These are phyloP conservation scores for Aspergillus diversus DNA, from an alignment of 495 filamentous ascomycete genomes.

Conservation along the genomic window DNA sequence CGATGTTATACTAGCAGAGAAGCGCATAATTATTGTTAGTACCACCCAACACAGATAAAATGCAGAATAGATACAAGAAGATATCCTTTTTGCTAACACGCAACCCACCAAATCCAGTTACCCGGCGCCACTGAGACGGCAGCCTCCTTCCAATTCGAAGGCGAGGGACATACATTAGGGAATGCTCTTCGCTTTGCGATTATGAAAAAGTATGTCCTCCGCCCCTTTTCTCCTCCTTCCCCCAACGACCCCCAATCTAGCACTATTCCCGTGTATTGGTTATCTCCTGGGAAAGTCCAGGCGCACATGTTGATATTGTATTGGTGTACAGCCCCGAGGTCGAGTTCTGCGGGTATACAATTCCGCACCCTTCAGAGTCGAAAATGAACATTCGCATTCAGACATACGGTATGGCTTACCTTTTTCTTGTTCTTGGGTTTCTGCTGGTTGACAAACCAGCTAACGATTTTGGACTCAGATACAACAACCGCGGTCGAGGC, in stretches of 20 bases:
- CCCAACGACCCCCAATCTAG: neutral
- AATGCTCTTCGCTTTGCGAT: slow-evolving; percentile 94
- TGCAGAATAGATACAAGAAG: neutral
- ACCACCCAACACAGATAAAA: neutral
- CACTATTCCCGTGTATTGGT: neutral
- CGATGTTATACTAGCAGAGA: slow-evolving; percentile 50
- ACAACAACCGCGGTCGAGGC: slow-evolving; percentile 79
- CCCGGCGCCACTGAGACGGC: slow-evolving; percentile 72
- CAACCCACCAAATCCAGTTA: slow-evolving; percentile 48
- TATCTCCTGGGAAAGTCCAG: neutral
- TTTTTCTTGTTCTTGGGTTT: slow-evolving; percentile 9
- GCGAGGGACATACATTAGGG: slow-evolving; percentile 93
- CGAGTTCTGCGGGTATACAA: slow-evolving; percentile 97
- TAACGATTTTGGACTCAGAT: slow-evolving; percentile 51
- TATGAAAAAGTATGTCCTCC: slow-evolving; percentile 86
- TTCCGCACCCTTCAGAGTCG: slow-evolving; percentile 92
- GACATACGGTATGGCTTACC: slow-evolving; percentile 70
- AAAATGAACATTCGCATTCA: slow-evolving; percentile 98
- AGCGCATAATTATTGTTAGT: slow-evolving; percentile 61
- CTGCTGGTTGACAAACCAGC: neutral
- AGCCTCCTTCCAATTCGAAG: slow-evolving; percentile 84
- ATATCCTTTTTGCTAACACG: neutral
- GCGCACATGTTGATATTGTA: slow-evolving; percentile 13
- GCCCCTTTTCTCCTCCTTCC: neutral
- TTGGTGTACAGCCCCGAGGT: slow-evolving; percentile 71